Evolutionary conservation across 2,329 filamentous ascomycete genomes (phyloP), one percentile per base, ranked within the genome.

Genomic region (Stylonectria norvegica): DNA sequence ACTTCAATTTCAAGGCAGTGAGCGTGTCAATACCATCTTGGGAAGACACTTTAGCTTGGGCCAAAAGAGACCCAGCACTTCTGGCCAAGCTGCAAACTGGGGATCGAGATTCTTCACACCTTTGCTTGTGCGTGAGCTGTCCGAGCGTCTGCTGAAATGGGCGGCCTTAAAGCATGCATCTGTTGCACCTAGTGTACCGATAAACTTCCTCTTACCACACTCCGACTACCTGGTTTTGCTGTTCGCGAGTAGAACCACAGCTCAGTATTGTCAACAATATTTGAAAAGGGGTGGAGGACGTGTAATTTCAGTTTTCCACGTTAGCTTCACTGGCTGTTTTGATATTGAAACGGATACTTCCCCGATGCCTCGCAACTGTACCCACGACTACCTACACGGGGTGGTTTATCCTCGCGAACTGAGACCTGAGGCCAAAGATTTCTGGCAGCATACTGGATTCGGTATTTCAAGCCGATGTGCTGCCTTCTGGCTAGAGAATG

Each of bases 11-110:
- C 2, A 20, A 61, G 58, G 56, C 48, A 14, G 44, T 60, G 20
- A 62, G 59, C 39, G 59, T 61, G 7, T 61, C 53, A 9, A 53
- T 61, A n/a, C 59, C 57, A 3, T 51, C 42, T 20, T 62, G 56
- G 59, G 39, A 42, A 44, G 50, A 60, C n/a, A 52, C 50, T 0
- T 22, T 50, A 6, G 52, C 42, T 20, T 61, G 52, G 53, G 58
- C 47, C 3, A 48, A 31, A 9, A 40, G 49, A 18, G 49, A 61
- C 2, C 50, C 49, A 1, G 23, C 36, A 5, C 16, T 58, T 4
- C 34, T 60, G 4, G 23, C 42, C 2, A 44, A 49, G 17, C 40
- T 61, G 7, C 45, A 59, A 20, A 50, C 46, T 0, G 59, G 57
- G 14, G 60, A 60, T 28, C 59, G 14, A 45, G 58, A 37, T 61